A percentile compares a stretch with the other conserved stretches of the same genome.
These are phyloP conservation scores for Heteromeles arbutifolia DNA, from an alignment of 306 rosid species.

Conservation along the genomic window DNA sequence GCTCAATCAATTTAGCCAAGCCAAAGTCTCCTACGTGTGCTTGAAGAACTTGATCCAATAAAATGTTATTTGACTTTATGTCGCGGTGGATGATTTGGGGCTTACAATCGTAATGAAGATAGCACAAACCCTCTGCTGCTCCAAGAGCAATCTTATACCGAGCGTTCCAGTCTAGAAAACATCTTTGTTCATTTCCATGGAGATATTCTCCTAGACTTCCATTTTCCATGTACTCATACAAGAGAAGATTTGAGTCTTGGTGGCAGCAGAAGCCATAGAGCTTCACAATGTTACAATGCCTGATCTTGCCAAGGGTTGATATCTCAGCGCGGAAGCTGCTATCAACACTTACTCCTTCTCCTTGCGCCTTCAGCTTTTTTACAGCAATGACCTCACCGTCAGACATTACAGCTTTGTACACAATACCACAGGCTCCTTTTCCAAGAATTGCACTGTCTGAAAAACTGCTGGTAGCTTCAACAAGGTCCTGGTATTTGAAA, in stretches of 20 bases:
- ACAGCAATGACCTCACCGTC: conserved; percentile 67
- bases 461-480: conserved; percentile 71
- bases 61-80: conserved; percentile 80
- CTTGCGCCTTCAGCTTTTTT: conserved; percentile 64
- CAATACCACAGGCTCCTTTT: conserved; percentile 89
- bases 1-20: conserved; percentile 67
- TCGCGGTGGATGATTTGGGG: conserved; percentile 85
- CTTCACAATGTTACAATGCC: conserved; percentile 87
- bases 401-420: conserved; percentile 71
- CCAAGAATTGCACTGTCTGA: conserved; percentile 56
- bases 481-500: conserved; percentile 69
- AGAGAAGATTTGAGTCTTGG: conserved; percentile 74
- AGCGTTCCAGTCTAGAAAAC: conserved; percentile 57
- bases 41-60: conserved; percentile 57
- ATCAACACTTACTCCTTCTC: conserved; percentile 64
- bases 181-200: conserved; percentile 41
- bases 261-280: conserved; percentile 78
- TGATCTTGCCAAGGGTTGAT: conserved; percentile 78
- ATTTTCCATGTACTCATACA: conserved; percentile 78
- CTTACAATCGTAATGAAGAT: conserved; percentile 78
- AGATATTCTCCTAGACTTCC: conserved; percentile 88
- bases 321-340: conserved; percentile 80
- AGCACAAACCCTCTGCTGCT: conserved; percentile 84
- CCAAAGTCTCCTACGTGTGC: conserved; percentile 96
- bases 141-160: conserved; percentile 73